phyloP scores from a whole-genome alignment of 202 grass and related monocot species.

The Setaria viridis region DNA sequence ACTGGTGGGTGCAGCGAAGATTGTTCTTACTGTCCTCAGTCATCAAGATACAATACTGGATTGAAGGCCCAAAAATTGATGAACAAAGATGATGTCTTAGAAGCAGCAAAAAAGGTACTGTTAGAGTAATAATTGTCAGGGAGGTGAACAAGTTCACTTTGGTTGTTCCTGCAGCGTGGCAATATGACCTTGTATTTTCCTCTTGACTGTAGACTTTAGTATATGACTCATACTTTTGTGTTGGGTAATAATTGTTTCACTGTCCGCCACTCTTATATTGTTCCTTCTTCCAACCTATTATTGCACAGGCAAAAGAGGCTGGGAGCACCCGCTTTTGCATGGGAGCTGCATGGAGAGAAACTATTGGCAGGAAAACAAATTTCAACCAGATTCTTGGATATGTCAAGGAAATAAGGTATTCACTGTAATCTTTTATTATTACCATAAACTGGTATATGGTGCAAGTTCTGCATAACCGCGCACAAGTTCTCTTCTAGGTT shows the following conservation, averaged over 20 bases:
- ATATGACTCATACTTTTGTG: background rate
- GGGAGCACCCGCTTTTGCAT: constrained; percentile 98
- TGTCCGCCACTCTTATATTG: background rate
- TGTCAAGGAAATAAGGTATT: constrained; percentile 97
- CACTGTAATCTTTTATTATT: background rate
- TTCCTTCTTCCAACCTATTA: constrained; percentile 29
- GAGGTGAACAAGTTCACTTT: constrained; percentile 25
- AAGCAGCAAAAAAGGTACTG: constrained; percentile 85
- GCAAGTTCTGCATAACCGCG: background rate
- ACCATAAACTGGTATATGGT: background rate
- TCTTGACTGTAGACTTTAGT: background rate
- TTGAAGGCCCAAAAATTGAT: constrained; percentile 89
- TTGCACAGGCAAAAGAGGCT: constrained; percentile 86
- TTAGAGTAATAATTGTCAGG: constrained; percentile 11
- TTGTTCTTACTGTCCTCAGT: constrained; percentile 98
- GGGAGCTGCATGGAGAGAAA: constrained; percentile 98
- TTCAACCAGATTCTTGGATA: constrained; percentile 99
- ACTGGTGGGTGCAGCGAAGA: constrained; percentile 99
- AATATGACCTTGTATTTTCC: background rate
- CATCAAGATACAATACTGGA: constrained; percentile 89
- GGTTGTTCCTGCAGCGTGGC: background rate
- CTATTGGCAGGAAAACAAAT: constrained; percentile 94
- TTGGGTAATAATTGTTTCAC: constrained; percentile 7
- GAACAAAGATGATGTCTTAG: constrained; percentile 90
- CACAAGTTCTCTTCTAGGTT: background rate